These are phyloP conservation scores for Eremochloa ophiuroides DNA, from an alignment of 176 grass and related monocot genomes.

Conservation along the genomic window DNA sequence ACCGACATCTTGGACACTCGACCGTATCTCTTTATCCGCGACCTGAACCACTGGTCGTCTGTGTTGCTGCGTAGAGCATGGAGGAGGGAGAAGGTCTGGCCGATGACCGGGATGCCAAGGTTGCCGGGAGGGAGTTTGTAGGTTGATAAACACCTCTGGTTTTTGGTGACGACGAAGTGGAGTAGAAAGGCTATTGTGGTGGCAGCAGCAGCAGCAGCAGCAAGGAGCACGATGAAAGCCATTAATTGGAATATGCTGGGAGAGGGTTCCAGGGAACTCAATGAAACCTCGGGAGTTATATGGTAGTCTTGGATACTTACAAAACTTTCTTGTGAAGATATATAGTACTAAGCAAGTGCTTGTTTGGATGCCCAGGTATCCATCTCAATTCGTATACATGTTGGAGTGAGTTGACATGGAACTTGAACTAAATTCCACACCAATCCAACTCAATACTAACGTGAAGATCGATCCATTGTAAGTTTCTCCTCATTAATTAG, in stretches of 20 bases:
- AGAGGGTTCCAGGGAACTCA: not conserved
- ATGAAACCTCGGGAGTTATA: too few relatives aligned
- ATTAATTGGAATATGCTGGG: not conserved
- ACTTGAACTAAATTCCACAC: too few relatives aligned
- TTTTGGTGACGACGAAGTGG: not conserved
- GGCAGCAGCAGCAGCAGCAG: not conserved
- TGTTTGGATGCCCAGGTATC: too few relatives aligned
- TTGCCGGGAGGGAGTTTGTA: slow-evolving; percentile 39
- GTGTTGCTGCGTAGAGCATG: slow-evolving; percentile 23
- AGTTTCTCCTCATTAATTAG: too few relatives aligned
- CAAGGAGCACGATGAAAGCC: not conserved
- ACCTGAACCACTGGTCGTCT: slow-evolving; percentile 35
- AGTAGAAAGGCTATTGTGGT: not conserved
- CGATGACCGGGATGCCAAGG: slow-evolving; percentile 32
- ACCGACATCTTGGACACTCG: slow-evolving; percentile 39
- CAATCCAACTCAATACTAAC: too few relatives aligned
- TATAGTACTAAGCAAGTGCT: too few relatives aligned
- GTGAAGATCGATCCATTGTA: too few relatives aligned
- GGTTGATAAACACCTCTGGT: not conserved
- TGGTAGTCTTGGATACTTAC: too few relatives aligned
- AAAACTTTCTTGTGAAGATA: too few relatives aligned
- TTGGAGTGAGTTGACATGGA: too few relatives aligned
- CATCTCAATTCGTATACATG: too few relatives aligned
- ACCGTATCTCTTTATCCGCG: slow-evolving; percentile 20
- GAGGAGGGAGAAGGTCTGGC: slow-evolving; percentile 40